A percentile compares a stretch with the other conserved stretches of the same genome.
phyloP scores from a whole-genome alignment of 352 stramenopile species.

The Globisporangium okanoganense region DNA sequence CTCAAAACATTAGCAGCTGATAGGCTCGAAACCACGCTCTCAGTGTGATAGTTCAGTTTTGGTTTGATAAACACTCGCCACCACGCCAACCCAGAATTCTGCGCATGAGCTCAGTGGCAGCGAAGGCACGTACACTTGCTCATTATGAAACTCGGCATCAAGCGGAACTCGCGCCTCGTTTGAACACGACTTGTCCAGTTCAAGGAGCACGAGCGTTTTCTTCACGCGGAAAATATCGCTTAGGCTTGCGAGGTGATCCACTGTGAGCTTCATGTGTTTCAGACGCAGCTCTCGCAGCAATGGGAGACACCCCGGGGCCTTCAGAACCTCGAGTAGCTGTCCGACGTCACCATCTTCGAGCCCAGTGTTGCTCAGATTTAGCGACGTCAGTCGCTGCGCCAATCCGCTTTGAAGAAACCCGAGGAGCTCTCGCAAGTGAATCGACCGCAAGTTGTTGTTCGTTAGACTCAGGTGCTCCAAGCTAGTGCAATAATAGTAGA shows the following conservation, averaged over 20 bases:
- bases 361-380: background rate
- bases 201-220: background rate
- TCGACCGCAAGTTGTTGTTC: background rate
- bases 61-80: too few species aligned
- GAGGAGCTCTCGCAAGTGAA: background rate
- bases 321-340: background rate
- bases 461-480: background rate
- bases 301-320: background rate
- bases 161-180: background rate
- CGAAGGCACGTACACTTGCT: background rate
- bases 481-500: background rate
- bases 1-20: too few species aligned
- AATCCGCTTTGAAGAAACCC: background rate
- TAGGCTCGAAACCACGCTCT: too few species aligned
- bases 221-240: background rate
- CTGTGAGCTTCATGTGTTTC: background rate
- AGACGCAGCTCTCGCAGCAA: background rate
- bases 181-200: background rate
- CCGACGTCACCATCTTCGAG: background rate
- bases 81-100: too few species aligned
- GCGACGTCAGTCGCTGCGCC: background rate
- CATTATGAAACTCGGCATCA: background rate
- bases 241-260: background rate
- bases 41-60: too few species aligned
- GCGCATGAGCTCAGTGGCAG: too few species aligned